A percentile compares a stretch with the other conserved stretches of the same genome.
These are phyloP conservation scores for Pelargonium cotyledonis DNA, from an alignment of 441 rosid species.

Conservation along the genomic window DNA sequence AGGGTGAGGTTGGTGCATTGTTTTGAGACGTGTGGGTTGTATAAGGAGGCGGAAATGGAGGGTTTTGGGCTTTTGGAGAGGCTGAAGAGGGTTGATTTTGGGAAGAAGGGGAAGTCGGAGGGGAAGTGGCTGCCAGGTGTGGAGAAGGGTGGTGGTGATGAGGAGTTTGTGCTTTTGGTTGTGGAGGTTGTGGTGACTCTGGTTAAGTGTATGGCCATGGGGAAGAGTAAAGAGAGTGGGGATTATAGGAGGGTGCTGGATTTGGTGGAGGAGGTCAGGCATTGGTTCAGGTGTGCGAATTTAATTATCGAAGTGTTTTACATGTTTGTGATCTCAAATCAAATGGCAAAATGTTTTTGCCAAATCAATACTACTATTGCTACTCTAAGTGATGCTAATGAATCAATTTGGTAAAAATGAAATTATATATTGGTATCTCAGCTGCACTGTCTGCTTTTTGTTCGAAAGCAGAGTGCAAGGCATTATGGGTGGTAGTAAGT, in stretches of 20 bases:
- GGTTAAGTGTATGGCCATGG: conserved; percentile 49
- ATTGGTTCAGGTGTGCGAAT: conserved; percentile 55
- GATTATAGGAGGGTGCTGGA: conserved; percentile 36
- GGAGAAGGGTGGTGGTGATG: conserved; percentile 31
- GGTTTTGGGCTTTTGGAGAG: conserved; percentile 49
- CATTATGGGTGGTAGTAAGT: not conserved
- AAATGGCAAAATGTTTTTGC: not conserved
- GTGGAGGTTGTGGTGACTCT: conserved; percentile 48
- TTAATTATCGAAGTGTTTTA: not conserved
- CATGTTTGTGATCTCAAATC: not conserved
- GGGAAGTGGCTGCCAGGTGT: conserved; percentile 35
- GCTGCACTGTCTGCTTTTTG: not conserved
- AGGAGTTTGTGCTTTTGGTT: conserved; percentile 40
- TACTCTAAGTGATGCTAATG: not conserved
- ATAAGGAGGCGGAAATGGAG: conserved; percentile 38
- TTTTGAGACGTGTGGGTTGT: conserved; percentile 48
- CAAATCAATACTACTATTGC: not conserved
- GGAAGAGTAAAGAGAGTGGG: conserved; percentile 34
- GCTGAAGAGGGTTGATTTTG: conserved; percentile 31
- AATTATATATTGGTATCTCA: not conserved
- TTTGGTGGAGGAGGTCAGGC: conserved; percentile 55
- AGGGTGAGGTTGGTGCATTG: conserved; percentile 44
- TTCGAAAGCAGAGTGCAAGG: not conserved
- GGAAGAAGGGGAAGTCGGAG: not conserved
- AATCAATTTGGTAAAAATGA: not conserved